phyloP scores from a whole-genome alignment of 441 rosid genomes.

The Biscutella laevigata region DNA sequence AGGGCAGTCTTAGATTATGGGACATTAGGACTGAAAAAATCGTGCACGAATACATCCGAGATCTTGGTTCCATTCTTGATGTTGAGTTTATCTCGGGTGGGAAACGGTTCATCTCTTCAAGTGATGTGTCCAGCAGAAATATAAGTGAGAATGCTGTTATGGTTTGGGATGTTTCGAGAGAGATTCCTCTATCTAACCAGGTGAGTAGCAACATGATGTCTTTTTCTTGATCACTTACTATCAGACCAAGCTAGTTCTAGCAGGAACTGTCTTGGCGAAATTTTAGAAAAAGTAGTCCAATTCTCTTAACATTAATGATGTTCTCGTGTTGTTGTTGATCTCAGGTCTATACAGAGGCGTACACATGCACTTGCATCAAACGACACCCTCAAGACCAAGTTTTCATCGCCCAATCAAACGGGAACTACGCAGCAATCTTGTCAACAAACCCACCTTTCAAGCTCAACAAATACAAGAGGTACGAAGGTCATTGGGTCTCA shows the following conservation, averaged over 20 bases:
- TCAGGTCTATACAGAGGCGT: constrained; percentile 83
- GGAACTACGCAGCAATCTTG: constrained; percentile 71
- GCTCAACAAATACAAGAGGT: constrained; percentile 67
- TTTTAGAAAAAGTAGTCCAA: no score
- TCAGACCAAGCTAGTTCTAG: neutral
- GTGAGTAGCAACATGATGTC: no score
- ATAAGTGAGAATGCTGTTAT: constrained; percentile 70
- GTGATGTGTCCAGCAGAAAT: constrained; percentile 66
- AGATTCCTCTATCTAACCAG: constrained; percentile 80
- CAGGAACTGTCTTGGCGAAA: neutral
- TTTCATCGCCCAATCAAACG: constrained; percentile 76
- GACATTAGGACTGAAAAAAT: constrained; percentile 54
- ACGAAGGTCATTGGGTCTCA: constrained; percentile 61
- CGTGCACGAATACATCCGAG: constrained; percentile 45
- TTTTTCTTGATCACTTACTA: no score
- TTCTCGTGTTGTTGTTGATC: neutral
- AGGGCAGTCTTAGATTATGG: constrained; percentile 70
- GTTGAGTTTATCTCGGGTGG: constrained; percentile 63
- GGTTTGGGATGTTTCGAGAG: constrained; percentile 70
- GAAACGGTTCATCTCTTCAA: constrained; percentile 66
- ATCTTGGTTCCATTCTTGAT: constrained; percentile 69
- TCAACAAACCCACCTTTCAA: constrained; percentile 64
- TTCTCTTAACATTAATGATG: neutral
- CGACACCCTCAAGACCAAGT: constrained; percentile 51
- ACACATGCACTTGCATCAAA: constrained; percentile 63